A percentile compares a stretch with the other conserved stretches of the same genome.
Conservation (phyloP, 1,284 basidiomycete genomes). For the Malassezia obtusa region DNA sequence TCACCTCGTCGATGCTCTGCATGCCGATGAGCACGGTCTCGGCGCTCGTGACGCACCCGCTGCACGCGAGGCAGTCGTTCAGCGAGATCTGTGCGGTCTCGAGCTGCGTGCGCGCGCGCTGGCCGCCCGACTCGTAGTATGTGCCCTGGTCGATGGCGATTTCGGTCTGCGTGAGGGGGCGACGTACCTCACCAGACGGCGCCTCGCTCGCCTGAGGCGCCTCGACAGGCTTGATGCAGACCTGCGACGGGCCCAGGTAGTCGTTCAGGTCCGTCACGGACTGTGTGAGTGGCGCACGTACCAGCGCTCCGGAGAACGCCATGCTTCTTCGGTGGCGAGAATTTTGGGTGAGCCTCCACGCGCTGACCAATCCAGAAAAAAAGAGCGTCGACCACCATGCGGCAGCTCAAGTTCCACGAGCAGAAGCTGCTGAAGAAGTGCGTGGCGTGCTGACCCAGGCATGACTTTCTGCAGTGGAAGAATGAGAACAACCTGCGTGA, state of each 20-base stretch:
- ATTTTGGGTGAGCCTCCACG: background rate
- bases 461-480: conserved; percentile 69
- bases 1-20: conserved; percentile 85
- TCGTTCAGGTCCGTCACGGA: conserved; percentile 85
- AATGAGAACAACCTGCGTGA: conserved; percentile 85
- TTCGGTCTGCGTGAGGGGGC: conserved; percentile 55
- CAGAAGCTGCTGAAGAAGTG: conserved; percentile 48
- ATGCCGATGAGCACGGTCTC: conserved; percentile 95
- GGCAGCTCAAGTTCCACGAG: conserved; percentile 47
- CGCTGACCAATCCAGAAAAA: conserved; percentile 1
- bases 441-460: conserved; percentile 23
- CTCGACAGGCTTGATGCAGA: conserved; percentile 88
- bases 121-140: conserved; percentile 59
- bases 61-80: conserved; percentile 89
- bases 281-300: conserved; percentile 20
- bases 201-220: conserved; percentile 52
- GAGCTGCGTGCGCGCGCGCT: conserved; percentile 30
- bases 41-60: conserved; percentile 94
- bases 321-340: conserved; percentile 52
- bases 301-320: conserved; percentile 81
- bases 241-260: conserved; percentile 92
- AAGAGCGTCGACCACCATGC: conserved; percentile 22
- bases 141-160: conserved; percentile 74
- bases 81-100: conserved; percentile 73
- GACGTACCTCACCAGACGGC: background rate